A percentile compares a stretch with the other conserved stretches of the same genome.
Conservation (phyloP, 768 basidiomycete species). For the Trametes cingulata region DNA sequence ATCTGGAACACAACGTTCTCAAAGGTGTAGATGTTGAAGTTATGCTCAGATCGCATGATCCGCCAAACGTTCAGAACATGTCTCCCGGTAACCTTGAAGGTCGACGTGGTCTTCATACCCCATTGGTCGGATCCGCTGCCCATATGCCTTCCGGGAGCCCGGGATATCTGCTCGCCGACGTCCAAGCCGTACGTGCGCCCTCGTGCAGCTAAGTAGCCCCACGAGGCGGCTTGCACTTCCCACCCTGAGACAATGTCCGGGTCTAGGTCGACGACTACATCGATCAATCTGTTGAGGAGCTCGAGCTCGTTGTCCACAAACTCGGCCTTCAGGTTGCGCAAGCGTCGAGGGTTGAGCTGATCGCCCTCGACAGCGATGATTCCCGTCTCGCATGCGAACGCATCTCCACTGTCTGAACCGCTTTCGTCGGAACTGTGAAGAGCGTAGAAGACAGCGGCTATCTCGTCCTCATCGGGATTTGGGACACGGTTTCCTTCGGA, state of each 20-base stretch:
- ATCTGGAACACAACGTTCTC: slow-evolving; percentile 89
- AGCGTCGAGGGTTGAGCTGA: slow-evolving; percentile 40
- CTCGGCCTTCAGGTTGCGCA: slow-evolving; percentile 50
- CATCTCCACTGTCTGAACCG: slow-evolving; percentile 38
- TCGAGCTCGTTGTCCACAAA: slow-evolving; percentile 72
- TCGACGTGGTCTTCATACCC: slow-evolving; percentile 72
- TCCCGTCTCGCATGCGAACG: slow-evolving; percentile 42
- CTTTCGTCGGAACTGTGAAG: slow-evolving; percentile 51
- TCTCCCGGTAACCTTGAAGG: slow-evolving; percentile 81
- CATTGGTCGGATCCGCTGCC: slow-evolving; percentile 58
- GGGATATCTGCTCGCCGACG: slow-evolving; percentile 69
- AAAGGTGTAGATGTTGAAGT: slow-evolving; percentile 77
- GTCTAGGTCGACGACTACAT: slow-evolving; percentile 74
- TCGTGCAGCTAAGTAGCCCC: slow-evolving; percentile 86
- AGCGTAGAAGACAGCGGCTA: slow-evolving; percentile 73
- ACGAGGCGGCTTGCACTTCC: slow-evolving; percentile 86
- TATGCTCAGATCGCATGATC: slow-evolving; percentile 84
- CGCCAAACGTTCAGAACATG: slow-evolving; percentile 95
- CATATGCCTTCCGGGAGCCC: slow-evolving; percentile 57
- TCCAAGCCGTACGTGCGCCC: slow-evolving; percentile 69
- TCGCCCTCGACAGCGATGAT: slow-evolving; percentile 52
- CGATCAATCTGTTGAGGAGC: slow-evolving; percentile 73
- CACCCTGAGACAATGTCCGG: slow-evolving; percentile 92
- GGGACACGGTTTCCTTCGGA: slow-evolving; percentile 62
- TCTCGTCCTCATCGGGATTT: slow-evolving; percentile 62